phyloP scores from a whole-genome alignment of 179 eudicot species.

The Beta lomatogona region DNA sequence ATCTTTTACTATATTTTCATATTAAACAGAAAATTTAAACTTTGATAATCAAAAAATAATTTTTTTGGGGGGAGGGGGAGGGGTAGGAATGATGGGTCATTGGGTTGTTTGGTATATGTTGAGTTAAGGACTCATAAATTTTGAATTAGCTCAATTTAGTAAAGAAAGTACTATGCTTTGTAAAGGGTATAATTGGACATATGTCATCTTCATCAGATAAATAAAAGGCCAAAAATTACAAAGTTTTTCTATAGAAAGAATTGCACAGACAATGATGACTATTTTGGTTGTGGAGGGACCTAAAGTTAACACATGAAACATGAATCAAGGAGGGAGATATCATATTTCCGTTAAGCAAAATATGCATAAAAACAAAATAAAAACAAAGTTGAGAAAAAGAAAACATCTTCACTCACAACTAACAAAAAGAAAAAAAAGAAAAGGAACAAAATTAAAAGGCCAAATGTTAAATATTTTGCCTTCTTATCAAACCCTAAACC shows the following conservation, averaged over 20 bases:
- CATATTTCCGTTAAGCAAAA: neutral
- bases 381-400: neutral
- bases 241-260: constrained; percentile 38
- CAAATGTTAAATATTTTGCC: constrained; percentile 32
- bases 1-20: no score
- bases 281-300: constrained; percentile 35
- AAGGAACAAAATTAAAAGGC: constrained; percentile 6
- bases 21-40: no score
- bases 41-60: no score
- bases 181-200: constrained; percentile 32
- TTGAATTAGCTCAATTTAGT: constrained; percentile 10
- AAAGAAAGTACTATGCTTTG: constrained; percentile 7
- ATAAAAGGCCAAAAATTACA: constrained; percentile 32
- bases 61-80: no score
- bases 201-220: constrained; percentile 34
- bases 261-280: constrained; percentile 37
- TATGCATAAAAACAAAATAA: neutral
- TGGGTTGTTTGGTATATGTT: no score
- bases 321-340: constrained; percentile 31
- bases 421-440: neutral
- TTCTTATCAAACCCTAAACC: constrained; percentile 43
- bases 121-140: neutral
- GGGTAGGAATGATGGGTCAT: no score
- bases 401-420: constrained; percentile 23
- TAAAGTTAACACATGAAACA: constrained; percentile 17